Conservation (phyloP, 169 alveolate species). For the Plasmodium coatneyi region DNA sequence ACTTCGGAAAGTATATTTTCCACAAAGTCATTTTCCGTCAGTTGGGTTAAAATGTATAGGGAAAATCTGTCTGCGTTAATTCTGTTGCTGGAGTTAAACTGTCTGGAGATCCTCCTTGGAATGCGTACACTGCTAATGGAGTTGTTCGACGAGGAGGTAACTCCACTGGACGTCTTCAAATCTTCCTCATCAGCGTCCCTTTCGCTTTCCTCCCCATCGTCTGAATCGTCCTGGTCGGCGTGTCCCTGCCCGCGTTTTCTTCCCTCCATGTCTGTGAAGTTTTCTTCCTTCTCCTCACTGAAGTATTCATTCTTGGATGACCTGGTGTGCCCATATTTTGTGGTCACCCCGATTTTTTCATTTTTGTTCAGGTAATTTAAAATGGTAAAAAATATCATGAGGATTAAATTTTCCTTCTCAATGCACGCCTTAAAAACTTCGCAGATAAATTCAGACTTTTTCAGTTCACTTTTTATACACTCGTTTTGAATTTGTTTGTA, state of each 20-base stretch:
- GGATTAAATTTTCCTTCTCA: constrained; percentile 68
- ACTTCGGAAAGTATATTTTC: constrained; percentile 60
- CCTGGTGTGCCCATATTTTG: background rate
- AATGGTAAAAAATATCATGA: constrained; percentile 55
- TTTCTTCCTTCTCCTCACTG: constrained; percentile 20
- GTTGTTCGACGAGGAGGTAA: constrained; percentile 25
- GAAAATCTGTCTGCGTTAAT: constrained; percentile 52
- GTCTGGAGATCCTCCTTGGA: background rate
- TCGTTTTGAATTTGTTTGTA: constrained; percentile 18
- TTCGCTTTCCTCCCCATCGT: background rate
- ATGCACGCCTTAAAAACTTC: constrained; percentile 59
- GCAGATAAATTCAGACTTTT: constrained; percentile 8
- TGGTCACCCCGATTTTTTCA: constrained; percentile 37
- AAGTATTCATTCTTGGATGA: background rate
- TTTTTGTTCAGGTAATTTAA: constrained; percentile 27
- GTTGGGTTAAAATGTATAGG: constrained; percentile 5
- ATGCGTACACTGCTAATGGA: constrained; percentile 4
- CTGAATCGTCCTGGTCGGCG: background rate
- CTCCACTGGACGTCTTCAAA: constrained; percentile 15
- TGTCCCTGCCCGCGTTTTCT: background rate
- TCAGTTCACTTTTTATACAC: constrained; percentile 24
- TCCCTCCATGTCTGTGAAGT: constrained; percentile 23
- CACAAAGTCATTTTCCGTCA: constrained; percentile 52
- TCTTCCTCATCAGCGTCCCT: constrained; percentile 11
- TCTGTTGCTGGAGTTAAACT: constrained; percentile 1